A percentile compares a stretch with the other conserved stretches of the same genome.
Conservation (phyloP, 169 alveolate genomes). For the Babesia ovata region DNA sequence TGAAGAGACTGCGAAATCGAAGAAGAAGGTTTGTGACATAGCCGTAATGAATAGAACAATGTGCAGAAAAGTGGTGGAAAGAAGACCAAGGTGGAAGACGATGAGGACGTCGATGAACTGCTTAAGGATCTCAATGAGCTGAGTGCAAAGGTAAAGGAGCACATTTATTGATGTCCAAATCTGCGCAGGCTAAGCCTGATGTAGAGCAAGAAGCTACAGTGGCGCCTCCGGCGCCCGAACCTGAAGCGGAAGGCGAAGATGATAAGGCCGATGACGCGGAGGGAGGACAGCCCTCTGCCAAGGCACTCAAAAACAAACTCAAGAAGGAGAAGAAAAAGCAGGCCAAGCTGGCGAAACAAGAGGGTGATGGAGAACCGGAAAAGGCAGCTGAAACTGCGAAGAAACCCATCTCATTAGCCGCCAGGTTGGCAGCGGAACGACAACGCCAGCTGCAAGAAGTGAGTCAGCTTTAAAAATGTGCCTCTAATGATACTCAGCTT, state of each 20-base stretch:
- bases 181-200: neutral
- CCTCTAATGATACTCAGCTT: constrained; percentile 10
- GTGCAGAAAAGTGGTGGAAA: constrained; percentile 43
- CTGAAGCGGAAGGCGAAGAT: constrained; percentile 13
- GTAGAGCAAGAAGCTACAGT: neutral
- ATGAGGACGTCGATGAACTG: constrained; percentile 63
- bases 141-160: constrained; percentile 5
- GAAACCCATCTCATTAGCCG: constrained; percentile 72
- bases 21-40: constrained; percentile 17
- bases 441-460: constrained; percentile 74
- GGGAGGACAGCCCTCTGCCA: constrained; percentile 53
- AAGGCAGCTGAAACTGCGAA: constrained; percentile 18
- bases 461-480: neutral
- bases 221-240: neutral
- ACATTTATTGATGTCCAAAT: neutral
- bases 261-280: constrained; percentile 34
- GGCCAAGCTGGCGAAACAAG: constrained; percentile 54
- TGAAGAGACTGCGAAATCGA: constrained; percentile 4
- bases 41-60: neutral
- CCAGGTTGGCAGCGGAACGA: constrained; percentile 83
- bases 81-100: constrained; percentile 42
- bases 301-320: constrained; percentile 55
- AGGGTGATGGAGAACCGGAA: constrained; percentile 36
- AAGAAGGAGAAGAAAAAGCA: constrained; percentile 75
- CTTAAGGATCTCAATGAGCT: constrained; percentile 47